Evolutionary conservation across 805 yeast genomes (phyloP), one percentile per base, ranked within the genome.

Genomic region (Candida koratica): DNA sequence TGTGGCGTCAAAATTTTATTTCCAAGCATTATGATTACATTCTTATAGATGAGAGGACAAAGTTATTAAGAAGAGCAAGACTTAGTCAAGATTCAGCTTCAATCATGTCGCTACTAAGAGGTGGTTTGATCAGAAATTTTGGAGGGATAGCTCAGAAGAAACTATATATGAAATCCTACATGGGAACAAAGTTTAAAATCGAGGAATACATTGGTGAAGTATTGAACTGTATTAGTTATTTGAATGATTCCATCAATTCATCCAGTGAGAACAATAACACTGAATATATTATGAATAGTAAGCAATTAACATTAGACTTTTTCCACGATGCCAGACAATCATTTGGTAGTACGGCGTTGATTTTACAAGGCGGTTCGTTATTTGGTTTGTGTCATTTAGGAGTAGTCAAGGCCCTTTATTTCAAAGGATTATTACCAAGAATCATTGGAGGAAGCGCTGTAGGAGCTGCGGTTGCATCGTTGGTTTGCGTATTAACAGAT

Each of bases 321-420:
- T 88, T 82, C 62, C 93, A 79, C 55, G 96, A 81, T 61, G 86
- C 85, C 12, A 75, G 85, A 48, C 88, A 87, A 55, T 80, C 95
- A 0, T 76, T 84, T 56, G 98, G 98, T 0, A 76, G 86, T 32
- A 87, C 97, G 0, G 97, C 97, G 0, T 66, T 93, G 38, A 76
- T 90, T 25, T 64, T 93, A 17, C 97, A 93, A 59, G 98, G 98
- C 18, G 97, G 98, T 2, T 84, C 97, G 0, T 62, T 93, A 15
- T 93, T 90, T 62, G 97, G 98, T 0, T 64, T 93, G 43, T 89
- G 95, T 50, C 98, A 93, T 57, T 55, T 93, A 23, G 98, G 98
- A 2, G 96, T 89, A 1, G 84, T 90, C 6, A 82, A 83, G 44
- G 90, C 93, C 0, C 65, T 93, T n/a, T 75, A 81, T 42, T 72